These are phyloP conservation scores for Stevia rebaudiana DNA, from an alignment of 140 eudicot species.

Conservation along the genomic window DNA sequence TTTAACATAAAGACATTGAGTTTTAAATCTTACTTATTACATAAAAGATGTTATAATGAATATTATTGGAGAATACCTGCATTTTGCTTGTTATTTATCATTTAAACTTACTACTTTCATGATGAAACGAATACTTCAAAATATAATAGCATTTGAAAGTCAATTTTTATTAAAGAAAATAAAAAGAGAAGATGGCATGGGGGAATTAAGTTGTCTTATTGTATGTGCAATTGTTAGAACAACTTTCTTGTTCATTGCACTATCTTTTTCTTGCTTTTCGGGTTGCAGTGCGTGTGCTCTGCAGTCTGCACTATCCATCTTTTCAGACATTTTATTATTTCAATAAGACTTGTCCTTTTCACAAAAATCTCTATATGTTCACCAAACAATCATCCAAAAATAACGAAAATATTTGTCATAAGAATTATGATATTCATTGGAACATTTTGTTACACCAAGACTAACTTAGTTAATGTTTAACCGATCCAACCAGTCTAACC, in stretches of 20 bases:
- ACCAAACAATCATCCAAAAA: not conserved
- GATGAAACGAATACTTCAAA: too few species aligned
- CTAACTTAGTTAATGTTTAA: too few species aligned
- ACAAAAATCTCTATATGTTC: not conserved
- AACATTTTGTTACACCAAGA: too few species aligned
- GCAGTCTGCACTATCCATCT: slow-evolving; percentile 15
- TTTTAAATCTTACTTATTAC: too few species aligned
- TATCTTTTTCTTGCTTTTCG: slow-evolving; percentile 37
- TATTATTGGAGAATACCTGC: too few species aligned
- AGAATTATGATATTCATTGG: too few species aligned
- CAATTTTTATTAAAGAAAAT: slow-evolving; percentile 4
- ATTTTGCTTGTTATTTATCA: too few species aligned
- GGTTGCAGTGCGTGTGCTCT: slow-evolving; percentile 32
- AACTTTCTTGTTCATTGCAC: slow-evolving; percentile 28
- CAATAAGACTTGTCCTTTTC: not conserved
- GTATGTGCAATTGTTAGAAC: slow-evolving; percentile 12
- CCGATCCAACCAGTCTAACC: too few species aligned
- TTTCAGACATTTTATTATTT: slow-evolving; percentile 14
- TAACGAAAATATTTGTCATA: too few species aligned
- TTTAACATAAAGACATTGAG: too few species aligned
- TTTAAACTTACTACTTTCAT: too few species aligned
- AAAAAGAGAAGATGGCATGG: not conserved
- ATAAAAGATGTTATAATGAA: too few species aligned
- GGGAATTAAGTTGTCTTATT: slow-evolving; percentile 20
- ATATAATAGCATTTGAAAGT: not conserved